phyloP scores from a whole-genome alignment of 2,329 filamentous ascomycete species.

The Aspergillus nomiae region DNA sequence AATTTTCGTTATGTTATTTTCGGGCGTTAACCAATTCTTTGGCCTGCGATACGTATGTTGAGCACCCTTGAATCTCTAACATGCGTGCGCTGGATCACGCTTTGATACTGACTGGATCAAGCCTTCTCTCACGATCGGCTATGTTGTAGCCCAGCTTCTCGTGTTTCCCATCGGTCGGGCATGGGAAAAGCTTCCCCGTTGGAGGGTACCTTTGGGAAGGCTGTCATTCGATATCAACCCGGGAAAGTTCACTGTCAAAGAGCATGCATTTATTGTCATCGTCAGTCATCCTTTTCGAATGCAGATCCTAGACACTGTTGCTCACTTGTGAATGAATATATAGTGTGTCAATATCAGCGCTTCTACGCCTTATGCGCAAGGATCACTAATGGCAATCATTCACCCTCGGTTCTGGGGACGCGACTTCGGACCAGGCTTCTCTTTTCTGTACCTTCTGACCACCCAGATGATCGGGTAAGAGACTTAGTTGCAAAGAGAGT shows the following conservation, averaged over 20 bases:
- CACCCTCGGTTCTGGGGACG: conserved; percentile 39
- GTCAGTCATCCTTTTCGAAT: conserved; percentile 10
- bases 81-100: neutral
- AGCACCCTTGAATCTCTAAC: neutral
- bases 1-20: conserved; percentile 26
- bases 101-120: neutral
- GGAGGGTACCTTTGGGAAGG: conserved; percentile 23
- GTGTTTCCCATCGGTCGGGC: conserved; percentile 23
- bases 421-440: conserved; percentile 35
- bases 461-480: conserved; percentile 34
- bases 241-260: conserved; percentile 24
- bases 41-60: conserved; percentile 27
- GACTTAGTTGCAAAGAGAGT: neutral
- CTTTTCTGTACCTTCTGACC: conserved; percentile 35
- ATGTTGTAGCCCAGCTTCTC: conserved; percentile 26
- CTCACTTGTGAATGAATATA: neutral
- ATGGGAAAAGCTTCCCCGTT: conserved; percentile 27
- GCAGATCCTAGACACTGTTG: too few species aligned
- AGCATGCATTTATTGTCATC: conserved; percentile 27
- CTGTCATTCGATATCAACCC: conserved; percentile 26
- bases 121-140: conserved; percentile 26
- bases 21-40: conserved; percentile 29
- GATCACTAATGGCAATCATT: conserved; percentile 35
- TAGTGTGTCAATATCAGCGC: conserved; percentile 35
- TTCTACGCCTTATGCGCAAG: conserved; percentile 27